Evolutionary conservation across 1,284 basidiomycete species (phyloP).

Genomic region (Fomitopsis betulina): DNA sequence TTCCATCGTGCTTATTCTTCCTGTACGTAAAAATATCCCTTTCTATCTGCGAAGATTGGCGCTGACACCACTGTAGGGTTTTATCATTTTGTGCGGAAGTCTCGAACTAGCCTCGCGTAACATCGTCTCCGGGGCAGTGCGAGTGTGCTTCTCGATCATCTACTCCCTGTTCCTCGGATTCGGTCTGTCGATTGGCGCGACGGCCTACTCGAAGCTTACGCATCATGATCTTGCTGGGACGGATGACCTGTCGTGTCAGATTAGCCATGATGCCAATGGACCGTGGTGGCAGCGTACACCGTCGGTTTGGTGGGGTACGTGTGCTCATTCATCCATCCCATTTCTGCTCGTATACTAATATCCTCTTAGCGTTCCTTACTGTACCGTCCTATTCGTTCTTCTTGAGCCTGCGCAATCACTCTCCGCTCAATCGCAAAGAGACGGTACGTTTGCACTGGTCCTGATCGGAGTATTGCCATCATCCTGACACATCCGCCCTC

Average conservation of each 20-base stretch:
- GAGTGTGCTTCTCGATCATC: conserved; percentile 79
- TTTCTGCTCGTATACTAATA: not conserved
- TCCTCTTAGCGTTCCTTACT: conserved; percentile 66
- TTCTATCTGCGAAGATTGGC: not conserved
- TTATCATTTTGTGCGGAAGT: conserved; percentile 76
- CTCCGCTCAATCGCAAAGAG: conserved; percentile 69
- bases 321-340: not conserved
- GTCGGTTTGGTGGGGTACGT: conserved; percentile 52
- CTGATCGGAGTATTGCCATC: not conserved
- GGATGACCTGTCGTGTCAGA: conserved; percentile 55
- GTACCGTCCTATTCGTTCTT: conserved; percentile 77
- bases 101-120: conserved; percentile 80
- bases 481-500: not conserved
- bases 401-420: conserved; percentile 75
- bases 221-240: conserved; percentile 41
- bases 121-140: conserved; percentile 82
- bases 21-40: conserved; percentile 39
- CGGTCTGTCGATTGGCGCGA: conserved; percentile 76
- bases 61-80: conserved; percentile 43
- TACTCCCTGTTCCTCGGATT: conserved; percentile 80
- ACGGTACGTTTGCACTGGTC: conserved; percentile 37
- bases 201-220: conserved; percentile 59
- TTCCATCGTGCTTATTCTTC: conserved; percentile 85
- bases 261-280: conserved; percentile 48
- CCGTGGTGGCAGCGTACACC: conserved; percentile 60